Percentiles rank a stretch among this genome's conserved stretches.
phyloP scores from a whole-genome alignment of 2,329 filamentous ascomycete genomes.

The Xylariaceae sp. region DNA sequence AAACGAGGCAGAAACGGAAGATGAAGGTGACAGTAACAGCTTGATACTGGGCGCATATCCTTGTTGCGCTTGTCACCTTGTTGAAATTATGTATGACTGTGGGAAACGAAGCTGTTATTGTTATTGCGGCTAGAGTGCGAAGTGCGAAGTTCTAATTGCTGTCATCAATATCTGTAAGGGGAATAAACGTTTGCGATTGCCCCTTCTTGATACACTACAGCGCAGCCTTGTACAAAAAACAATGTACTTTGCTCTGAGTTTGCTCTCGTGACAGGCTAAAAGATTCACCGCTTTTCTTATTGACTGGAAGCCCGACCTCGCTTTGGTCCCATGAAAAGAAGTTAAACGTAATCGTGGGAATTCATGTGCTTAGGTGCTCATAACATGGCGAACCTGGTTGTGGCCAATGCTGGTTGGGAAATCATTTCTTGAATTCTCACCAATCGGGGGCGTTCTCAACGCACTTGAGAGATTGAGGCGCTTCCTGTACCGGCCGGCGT shows the following conservation, averaged over 20 bases:
- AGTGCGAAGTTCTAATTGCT: constrained; percentile 11
- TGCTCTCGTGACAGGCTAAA: constrained; percentile 1
- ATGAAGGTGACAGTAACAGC: neutral
- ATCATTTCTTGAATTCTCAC: neutral
- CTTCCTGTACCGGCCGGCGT: constrained; percentile 2
- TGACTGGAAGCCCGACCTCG: neutral
- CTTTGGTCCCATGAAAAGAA: neutral
- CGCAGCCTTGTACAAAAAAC: neutral
- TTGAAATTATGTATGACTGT: constrained; percentile 9
- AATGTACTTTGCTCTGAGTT: too few species aligned
- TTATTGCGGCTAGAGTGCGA: neutral
- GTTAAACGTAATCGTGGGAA: neutral
- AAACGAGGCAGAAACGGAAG: neutral
- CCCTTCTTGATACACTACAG: constrained; percentile 6
- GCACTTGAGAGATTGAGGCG: constrained; percentile 9
- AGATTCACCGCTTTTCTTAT: neutral
- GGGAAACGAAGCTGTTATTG: neutral
- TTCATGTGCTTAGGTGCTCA: neutral
- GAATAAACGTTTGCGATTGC: constrained; percentile 18
- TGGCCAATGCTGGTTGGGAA: neutral
- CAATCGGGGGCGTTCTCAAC: constrained; percentile 22
- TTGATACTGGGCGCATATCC: constrained; percentile 1
- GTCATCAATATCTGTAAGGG: constrained; percentile 15
- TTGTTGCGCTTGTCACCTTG: neutral
- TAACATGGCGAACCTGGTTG: constrained; percentile 20